phyloP scores from a whole-genome alignment of 1,284 basidiomycete species.

The Sphagnurus paluster region DNA sequence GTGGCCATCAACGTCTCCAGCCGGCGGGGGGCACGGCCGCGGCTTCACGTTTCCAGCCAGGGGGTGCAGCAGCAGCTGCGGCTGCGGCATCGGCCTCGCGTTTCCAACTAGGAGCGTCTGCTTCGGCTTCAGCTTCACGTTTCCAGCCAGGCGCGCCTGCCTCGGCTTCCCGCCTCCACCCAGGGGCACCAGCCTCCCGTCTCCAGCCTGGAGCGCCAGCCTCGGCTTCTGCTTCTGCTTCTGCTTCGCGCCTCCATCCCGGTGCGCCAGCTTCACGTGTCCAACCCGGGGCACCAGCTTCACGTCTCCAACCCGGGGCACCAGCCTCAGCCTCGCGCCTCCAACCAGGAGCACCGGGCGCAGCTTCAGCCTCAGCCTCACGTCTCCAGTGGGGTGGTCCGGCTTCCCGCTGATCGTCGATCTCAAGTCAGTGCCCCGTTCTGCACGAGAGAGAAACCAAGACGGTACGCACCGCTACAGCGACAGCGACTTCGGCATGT shows the following conservation, averaged over 20 bases:
- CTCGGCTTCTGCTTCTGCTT: too few species aligned
- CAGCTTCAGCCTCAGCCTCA: too few species aligned
- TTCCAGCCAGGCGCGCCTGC: conserved; percentile 14
- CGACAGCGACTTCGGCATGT: conserved; percentile 13
- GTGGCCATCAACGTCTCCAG: conserved; percentile 25
- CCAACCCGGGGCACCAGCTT: not conserved
- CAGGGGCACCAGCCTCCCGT: conserved; percentile 16
- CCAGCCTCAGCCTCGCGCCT: not conserved
- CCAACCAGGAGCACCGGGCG: not conserved
- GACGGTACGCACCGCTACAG: not conserved
- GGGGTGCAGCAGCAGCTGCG: not conserved
- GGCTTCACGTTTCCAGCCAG: not conserved
- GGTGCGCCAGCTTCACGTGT: not conserved
- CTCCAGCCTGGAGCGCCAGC: conserved; percentile 20
- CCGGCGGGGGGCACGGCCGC: conserved; percentile 3
- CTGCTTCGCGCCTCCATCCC: conserved; percentile 11
- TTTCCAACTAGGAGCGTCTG: conserved; percentile 3
- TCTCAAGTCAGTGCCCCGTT: not conserved
- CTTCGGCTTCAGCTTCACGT: conserved; percentile 6
- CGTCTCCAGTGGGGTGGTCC: not conserved
- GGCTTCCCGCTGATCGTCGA: not conserved
- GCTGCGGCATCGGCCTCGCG: not conserved
- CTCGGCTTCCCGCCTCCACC: conserved; percentile 20
- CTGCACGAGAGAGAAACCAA: not conserved
- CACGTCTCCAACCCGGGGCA: not conserved